Evolutionary conservation across 768 basidiomycete species (phyloP).

Genomic region (Coprinopsis sp.): DNA sequence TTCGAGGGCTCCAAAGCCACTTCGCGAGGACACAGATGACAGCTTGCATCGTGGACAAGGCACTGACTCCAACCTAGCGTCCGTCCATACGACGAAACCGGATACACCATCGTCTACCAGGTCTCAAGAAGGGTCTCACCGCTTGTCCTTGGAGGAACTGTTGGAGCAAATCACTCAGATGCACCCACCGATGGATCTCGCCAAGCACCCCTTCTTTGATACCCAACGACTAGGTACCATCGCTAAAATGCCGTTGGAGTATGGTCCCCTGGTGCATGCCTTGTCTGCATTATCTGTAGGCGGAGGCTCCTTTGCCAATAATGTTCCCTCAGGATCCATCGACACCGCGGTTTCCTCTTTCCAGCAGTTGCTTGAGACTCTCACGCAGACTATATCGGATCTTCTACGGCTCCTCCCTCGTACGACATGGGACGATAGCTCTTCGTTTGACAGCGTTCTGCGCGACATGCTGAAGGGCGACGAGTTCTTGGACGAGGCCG

Average conservation of each 20-base stretch:
- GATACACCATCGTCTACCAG: conserved; percentile 59
- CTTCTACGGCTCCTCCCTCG: conserved; percentile 79
- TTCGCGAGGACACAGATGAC: conserved; percentile 50
- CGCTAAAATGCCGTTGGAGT: conserved; percentile 78
- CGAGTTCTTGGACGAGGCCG: conserved; percentile 75
- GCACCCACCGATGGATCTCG: conserved; percentile 59
- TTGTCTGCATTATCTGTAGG: conserved; percentile 82
- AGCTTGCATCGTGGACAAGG: conserved; percentile 40
- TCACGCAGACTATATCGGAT: conserved; percentile 88
- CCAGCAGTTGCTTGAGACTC: conserved; percentile 81
- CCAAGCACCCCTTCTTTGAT: conserved; percentile 75
- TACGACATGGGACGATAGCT: conserved; percentile 87
- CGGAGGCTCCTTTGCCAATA: conserved; percentile 78
- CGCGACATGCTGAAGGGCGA: conserved; percentile 88
- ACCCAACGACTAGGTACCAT: conserved; percentile 64
- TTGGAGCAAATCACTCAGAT: conserved; percentile 62
- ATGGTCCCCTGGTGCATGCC: conserved; percentile 81
- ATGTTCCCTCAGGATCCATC: conserved; percentile 83
- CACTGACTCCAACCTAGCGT: conserved; percentile 42
- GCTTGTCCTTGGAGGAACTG: conserved; percentile 56
- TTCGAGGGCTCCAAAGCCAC: conserved; percentile 50
- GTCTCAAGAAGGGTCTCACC: conserved; percentile 18
- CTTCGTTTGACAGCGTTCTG: conserved; percentile 81
- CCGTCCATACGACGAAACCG: conserved; percentile 33
- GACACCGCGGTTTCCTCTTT: conserved; percentile 88